phyloP scores from a whole-genome alignment of 75 land plant species.

The Cryptomeria japonica region DNA sequence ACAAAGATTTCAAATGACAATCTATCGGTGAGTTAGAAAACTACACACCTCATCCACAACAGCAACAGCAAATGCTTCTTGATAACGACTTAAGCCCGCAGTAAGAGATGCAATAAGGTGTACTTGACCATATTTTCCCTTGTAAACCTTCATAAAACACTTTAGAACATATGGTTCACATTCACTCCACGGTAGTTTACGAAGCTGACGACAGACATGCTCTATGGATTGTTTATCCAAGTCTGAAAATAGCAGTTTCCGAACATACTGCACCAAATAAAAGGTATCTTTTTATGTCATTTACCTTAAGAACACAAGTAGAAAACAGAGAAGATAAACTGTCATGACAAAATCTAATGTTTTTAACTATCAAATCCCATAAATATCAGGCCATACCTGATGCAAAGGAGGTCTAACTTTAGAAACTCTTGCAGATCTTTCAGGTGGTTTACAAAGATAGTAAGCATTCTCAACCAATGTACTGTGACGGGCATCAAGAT shows the following conservation, averaged over 20 bases:
- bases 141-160: conserved; percentile 96
- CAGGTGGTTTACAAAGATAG: conserved; percentile 97
- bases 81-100: conserved; percentile 89
- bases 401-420: conserved; percentile 98
- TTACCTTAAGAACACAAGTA: neutral
- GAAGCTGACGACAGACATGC: conserved; percentile 85
- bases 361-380: neutral
- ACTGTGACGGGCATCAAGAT: conserved; percentile 96
- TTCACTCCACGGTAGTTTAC: conserved; percentile 96
- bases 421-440: conserved; percentile 83
- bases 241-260: conserved; percentile 90
- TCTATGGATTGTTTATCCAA: conserved; percentile 88
- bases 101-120: conserved; percentile 92
- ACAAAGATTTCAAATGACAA: neutral
- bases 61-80: conserved; percentile 94
- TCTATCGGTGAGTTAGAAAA: neutral
- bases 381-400: conserved; percentile 50
- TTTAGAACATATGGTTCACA: conserved; percentile 87
- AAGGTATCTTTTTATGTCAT: neutral
- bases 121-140: conserved; percentile 91
- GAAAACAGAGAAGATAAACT: conserved; percentile 2
- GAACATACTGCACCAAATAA: conserved; percentile 76
- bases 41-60: conserved; percentile 94
- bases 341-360: neutral
- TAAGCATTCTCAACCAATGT: conserved; percentile 99